Base-by-base conservation (phyloP, 371 early-diverging fungal genomes). In the Umbelopsis sp. region DNA sequence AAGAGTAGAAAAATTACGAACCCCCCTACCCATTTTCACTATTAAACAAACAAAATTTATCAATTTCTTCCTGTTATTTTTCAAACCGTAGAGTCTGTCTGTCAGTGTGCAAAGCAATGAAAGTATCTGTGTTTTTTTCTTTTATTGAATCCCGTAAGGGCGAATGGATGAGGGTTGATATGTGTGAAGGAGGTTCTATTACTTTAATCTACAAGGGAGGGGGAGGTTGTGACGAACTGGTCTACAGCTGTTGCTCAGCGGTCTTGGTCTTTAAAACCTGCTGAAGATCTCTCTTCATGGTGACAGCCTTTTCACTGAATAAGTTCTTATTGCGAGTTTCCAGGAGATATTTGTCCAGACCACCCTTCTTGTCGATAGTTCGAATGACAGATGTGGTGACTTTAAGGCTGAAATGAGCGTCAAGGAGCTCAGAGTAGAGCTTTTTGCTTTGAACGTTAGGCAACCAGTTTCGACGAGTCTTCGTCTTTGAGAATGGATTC, bases 351-450 rank as follows among this genome's bases (percentile, higher is more conserved):
- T 82, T 85, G 72, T 94, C 95, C 29, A 94, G 76, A 10, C 95
- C 95, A 41, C 95, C 95, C 83, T 93, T 93, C 77, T 93, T 92
- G 73, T 93, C 93, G 44, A 94, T 93, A 1, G 93, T 91, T 41
- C 93, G 89, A 20, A 93, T 75, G 4, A 91, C 90, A 5, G 88
- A 75, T 2, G 92, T 85, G 35, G 93, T 91, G 62, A 92, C 87
- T 67, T 88, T 87, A 57, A 94, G 76, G 45, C 79, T 75, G 46
- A 91, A 74, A 66, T 78, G 83, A 53, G 81, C 66, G 64, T 87
- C 80, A 12, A 93, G 80, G 8, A 88, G 74, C 51, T 85, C 89
- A 8, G 94, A 93, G 75, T 86, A 92, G 41, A 94, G 76, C 41
- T 81, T 81, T 64, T 88, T 89, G 65, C 80, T 84, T 70, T 90